Percentiles rank a stretch among this genome's conserved stretches.
Evolutionary conservation across 768 basidiomycete species (phyloP).

Genomic region (Xerocomellus dryophilus): DNA sequence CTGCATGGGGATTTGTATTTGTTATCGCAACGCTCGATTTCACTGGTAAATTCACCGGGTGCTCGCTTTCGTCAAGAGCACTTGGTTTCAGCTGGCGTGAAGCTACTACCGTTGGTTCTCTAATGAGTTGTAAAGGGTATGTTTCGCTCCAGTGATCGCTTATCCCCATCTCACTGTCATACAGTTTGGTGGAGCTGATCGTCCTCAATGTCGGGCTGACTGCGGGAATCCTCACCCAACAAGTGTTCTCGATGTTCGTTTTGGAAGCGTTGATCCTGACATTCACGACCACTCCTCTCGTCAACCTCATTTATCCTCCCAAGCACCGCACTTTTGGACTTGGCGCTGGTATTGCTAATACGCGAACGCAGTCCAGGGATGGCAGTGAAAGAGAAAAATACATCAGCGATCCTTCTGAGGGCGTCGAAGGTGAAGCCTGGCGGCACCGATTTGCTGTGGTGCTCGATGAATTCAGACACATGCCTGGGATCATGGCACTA

Average conservation of each 20-base stretch:
- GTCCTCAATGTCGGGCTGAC: slow-evolving; percentile 91
- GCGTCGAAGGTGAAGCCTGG: slow-evolving; percentile 12
- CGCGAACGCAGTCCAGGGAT: neutral
- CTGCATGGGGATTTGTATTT: slow-evolving; percentile 86
- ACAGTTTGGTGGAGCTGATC: slow-evolving; percentile 85
- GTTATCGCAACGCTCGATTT: slow-evolving; percentile 79
- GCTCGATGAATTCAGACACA: slow-evolving; percentile 86
- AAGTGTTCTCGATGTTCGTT: slow-evolving; percentile 95
- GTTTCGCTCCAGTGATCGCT: slow-evolving; percentile 26
- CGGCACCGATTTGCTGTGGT: slow-evolving; percentile 68
- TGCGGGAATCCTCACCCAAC: slow-evolving; percentile 70
- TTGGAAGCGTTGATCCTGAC: slow-evolving; percentile 80
- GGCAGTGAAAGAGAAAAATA: neutral
- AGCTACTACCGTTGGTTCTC: slow-evolving; percentile 76
- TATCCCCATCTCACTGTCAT: neutral
- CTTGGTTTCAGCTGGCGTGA: slow-evolving; percentile 82
- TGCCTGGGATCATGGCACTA: slow-evolving; percentile 87
- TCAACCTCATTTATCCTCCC: slow-evolving; percentile 65
- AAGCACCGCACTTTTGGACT: slow-evolving; percentile 50
- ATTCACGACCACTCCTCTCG: slow-evolving; percentile 82
- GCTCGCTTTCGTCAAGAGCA: slow-evolving; percentile 62
- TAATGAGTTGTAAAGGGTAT: slow-evolving; percentile 96
- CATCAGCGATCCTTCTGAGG: neutral
- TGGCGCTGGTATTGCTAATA: neutral
- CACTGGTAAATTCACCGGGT: slow-evolving; percentile 85